Base-by-base conservation (phyloP, 768 basidiomycete genomes). In the Cyclocybe aegerita region DNA sequence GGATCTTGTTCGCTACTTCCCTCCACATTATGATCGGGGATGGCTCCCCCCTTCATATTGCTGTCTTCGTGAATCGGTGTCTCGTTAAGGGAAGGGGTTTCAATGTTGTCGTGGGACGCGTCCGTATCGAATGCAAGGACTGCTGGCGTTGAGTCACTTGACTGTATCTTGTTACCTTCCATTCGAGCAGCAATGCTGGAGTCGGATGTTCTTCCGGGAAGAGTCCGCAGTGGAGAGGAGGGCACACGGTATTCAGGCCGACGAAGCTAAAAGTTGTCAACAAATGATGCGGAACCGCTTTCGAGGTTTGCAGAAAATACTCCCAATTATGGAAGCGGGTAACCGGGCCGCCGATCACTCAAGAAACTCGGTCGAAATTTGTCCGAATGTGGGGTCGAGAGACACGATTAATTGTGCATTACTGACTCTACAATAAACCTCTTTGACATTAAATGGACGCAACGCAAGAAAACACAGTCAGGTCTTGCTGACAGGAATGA, bases 151-250 rank as follows among this genome's bases (percentile, higher is more conserved):
- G 53, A 45, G 37, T 56, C 53, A 44, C 37, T 43, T 40, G 52
- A 48, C 16, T 35, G 48, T 36, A 37, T 42, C 23, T 49, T 48
- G 37, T 56, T 48, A 52, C 48, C 14, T 53, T 61, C 60, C 60
- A 61, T 61, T 14, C 56, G 55, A 41, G 44, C 17, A 52, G 39
- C 11, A 42, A 34, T 42, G 42, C 32, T 39, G 31, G 43, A 45
- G 23, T 9, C 5, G 15, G 9, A 45, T 3, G 3, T 23, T 23
- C 23, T 23, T 23, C 23, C 5, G 23, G 4, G 9, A 23, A 42
- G 41, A 17, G 12, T 17, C 41, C 41, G 41, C 41, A 30, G 23
- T 30, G 23, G 41, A 23, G 12, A 42, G 23, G 41, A 42, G 12
- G 41, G n/a, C 6, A 16, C 11, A 30, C 41, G 17, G 12, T 42